Percentiles rank a stretch among this genome's conserved stretches.
phyloP scores from a whole-genome alignment of 2,329 filamentous ascomycete genomes.

The Apiospora marii region DNA sequence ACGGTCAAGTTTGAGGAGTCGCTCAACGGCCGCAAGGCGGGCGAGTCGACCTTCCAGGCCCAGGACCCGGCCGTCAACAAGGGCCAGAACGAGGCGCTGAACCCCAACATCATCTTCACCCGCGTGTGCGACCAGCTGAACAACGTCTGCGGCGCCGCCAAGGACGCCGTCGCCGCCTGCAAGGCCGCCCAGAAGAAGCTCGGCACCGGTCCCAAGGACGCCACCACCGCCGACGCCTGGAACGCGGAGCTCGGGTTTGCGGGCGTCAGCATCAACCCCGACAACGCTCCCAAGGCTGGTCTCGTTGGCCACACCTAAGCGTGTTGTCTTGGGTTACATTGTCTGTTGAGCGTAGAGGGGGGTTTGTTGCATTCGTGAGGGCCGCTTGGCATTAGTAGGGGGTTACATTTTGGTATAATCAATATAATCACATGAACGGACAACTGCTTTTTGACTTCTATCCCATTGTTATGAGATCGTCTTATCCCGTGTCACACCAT shows the following conservation, averaged over 20 bases:
- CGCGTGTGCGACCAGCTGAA: constrained; percentile 73
- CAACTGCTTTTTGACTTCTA: too few species aligned
- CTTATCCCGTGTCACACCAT: neutral
- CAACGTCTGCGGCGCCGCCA: constrained; percentile 71
- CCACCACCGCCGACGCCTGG: constrained; percentile 48
- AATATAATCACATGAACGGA: constrained; percentile 19
- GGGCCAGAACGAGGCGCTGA: constrained; percentile 72
- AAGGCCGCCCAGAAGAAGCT: constrained; percentile 54
- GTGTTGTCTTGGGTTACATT: neutral
- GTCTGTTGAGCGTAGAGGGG: neutral
- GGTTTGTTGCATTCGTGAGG: neutral
- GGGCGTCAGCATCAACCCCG: constrained; percentile 48
- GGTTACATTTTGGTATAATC: neutral
- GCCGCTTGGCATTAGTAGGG: neutral
- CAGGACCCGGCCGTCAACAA: constrained; percentile 67
- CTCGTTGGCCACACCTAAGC: constrained; percentile 47
- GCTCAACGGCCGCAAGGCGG: constrained; percentile 61
- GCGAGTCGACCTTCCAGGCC: constrained; percentile 74
- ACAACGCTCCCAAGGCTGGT: constrained; percentile 46
- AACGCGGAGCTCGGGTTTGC: constrained; percentile 51
- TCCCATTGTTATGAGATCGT: neutral
- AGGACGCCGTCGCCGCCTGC: constrained; percentile 63
- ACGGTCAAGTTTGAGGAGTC: constrained; percentile 68
- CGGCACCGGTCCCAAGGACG: constrained; percentile 45
- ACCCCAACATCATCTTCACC: constrained; percentile 79